Base-by-base conservation (phyloP, 1,139 yeast genomes). In the Magnusiomyces suaveolens region DNA sequence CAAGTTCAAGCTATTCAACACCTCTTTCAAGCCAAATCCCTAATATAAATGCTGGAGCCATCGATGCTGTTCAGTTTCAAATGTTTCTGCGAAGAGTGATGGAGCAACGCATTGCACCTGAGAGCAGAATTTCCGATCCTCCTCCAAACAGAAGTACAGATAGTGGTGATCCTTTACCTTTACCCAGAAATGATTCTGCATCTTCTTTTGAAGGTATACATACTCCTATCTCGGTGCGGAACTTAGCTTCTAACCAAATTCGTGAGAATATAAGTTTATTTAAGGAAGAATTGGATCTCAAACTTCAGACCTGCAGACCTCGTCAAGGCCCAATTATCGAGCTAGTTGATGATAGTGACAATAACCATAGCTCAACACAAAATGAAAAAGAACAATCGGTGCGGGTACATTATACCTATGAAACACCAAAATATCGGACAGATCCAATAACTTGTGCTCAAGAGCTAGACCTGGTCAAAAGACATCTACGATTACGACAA, bases 401-500 rank as follows among this genome's bases (percentile, higher is more conserved):
- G 12, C 21, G 24, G 18, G 54, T 52, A 3, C 23, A 38, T 14
- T 56, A 56, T 33, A 50, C 52, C 25, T 32, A 53, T 24, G 52
- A 54, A 26, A 46, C 49, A 18, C 56, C 58, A 18, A 49, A 36
- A 21, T 56, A 56, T 46, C 48, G 50, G 20, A 23, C 46, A 8
- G 52, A 51, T 33, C 47, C 52, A 23, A 24, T 26, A 16, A 50
- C 50, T 41, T 48, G 20, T 36, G 55, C 50, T 18, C 51, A 44
- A 24, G 48, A 51, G 12, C 46, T 56, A 32, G 44, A 41, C 52
- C 23, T 24, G 16, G 20, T 29, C 26, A 18, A 39, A 36, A 16
- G 36, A 18, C 18, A 36, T 36, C 26, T 20, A 25, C 36, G 33
- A 10, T 23, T 39, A 20, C 6, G 36, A 8, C 36, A 12, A 12